Conservation (phyloP, 441 rosid genomes). For the Eutrema salsugineum region DNA sequence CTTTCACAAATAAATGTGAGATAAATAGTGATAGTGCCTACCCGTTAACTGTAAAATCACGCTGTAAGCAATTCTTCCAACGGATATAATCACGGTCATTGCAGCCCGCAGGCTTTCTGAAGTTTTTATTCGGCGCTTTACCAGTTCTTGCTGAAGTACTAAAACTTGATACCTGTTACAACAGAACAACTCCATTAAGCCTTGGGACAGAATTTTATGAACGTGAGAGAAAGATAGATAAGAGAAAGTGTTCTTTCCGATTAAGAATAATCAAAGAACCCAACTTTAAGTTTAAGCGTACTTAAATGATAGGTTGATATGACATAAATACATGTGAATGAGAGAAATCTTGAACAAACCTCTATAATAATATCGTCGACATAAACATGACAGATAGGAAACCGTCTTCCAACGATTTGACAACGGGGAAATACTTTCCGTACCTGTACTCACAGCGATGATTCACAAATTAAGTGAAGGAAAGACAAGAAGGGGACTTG, state of each 20-base stretch:
- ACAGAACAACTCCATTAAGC: neutral
- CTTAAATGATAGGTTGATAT: neutral
- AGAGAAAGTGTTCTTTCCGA: neutral
- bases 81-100: conserved; percentile 37
- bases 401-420: conserved; percentile 42
- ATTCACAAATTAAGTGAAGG: neutral
- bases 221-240: neutral
- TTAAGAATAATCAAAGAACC: neutral
- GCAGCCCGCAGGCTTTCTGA: conserved; percentile 39
- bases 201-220: neutral
- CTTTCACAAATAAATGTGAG: neutral
- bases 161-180: conserved; percentile 40
- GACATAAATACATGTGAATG: neutral
- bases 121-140: conserved; percentile 10
- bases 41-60: conserved; percentile 50
- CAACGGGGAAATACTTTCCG: conserved; percentile 34
- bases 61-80: conserved; percentile 42
- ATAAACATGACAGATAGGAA: conserved; percentile 48
- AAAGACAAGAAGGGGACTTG: neutral
- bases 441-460: conserved; percentile 22
- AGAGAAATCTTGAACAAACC: conserved; percentile 29
- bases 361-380: conserved; percentile 39
- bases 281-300: neutral
- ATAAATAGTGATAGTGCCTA: neutral
- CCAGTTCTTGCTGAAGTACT: conserved; percentile 37